These are phyloP conservation scores for Colletotrichum melonis DNA, from an alignment of 2,329 filamentous ascomycete genomes.

Conservation along the genomic window DNA sequence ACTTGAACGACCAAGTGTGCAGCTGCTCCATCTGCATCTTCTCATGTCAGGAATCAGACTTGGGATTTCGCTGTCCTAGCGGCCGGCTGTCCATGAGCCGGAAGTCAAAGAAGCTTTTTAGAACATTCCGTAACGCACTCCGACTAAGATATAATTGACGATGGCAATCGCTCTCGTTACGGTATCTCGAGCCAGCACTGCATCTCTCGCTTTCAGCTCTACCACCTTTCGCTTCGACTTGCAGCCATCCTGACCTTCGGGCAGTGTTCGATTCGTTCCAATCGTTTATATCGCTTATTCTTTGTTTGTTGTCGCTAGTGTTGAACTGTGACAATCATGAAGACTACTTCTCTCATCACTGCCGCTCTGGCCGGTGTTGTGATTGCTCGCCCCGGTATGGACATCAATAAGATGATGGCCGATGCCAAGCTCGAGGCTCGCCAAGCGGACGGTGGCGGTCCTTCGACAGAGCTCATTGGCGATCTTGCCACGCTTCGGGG, in stretches of 20 bases:
- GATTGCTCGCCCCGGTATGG: slow-evolving; percentile 40
- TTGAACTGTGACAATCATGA: slow-evolving; percentile 21
- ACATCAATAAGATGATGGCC: slow-evolving; percentile 39
- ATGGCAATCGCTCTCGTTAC: not conserved
- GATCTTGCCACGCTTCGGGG: slow-evolving; percentile 49
- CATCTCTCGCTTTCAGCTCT: slow-evolving; percentile 27
- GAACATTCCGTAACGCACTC: slow-evolving; percentile 14
- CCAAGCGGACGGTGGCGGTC: slow-evolving; percentile 26
- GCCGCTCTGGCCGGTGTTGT: slow-evolving; percentile 17
- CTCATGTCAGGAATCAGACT: slow-evolving; percentile 12
- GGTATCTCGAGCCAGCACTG: not conserved
- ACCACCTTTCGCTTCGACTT: slow-evolving; percentile 25
- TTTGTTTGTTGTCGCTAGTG: not conserved
- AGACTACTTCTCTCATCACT: slow-evolving; percentile 15
- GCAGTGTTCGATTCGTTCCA: slow-evolving; percentile 25
- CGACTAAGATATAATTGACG: not conserved
- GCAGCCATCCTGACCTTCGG: slow-evolving; percentile 25
- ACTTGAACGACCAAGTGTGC: slow-evolving; percentile 23
- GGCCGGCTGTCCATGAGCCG: slow-evolving; percentile 32
- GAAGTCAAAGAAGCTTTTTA: slow-evolving; percentile 34
- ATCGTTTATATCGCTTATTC: slow-evolving; percentile 1
- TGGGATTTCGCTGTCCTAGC: slow-evolving; percentile 31
- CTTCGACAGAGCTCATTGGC: slow-evolving; percentile 45
- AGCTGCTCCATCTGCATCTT: slow-evolving; percentile 6
- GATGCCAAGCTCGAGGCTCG: slow-evolving; percentile 33